Evolutionary conservation across 305 asterid genomes (phyloP).

Genomic region (Lippia alba): DNA sequence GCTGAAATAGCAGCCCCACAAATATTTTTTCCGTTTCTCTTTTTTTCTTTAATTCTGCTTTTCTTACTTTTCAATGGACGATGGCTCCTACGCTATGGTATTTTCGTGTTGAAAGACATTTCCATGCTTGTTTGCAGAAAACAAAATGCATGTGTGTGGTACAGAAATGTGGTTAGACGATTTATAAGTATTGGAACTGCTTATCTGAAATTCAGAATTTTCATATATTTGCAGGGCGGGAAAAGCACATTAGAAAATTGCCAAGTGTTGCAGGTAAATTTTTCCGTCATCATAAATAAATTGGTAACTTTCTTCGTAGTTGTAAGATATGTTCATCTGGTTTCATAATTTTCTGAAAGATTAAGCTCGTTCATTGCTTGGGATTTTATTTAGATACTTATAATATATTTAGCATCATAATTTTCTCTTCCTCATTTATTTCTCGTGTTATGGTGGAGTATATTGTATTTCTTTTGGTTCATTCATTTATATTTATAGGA

Average conservation of each 20-base stretch:
- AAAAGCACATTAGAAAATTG: conserved; percentile 93
- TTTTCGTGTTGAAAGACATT: conserved; percentile 4
- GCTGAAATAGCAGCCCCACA: background rate
- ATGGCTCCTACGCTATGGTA: background rate
- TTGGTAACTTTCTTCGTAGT: conserved; percentile 12
- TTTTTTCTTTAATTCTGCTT: background rate
- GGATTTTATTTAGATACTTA: background rate
- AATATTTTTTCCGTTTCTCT: background rate
- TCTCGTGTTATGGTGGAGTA: conserved; percentile 9
- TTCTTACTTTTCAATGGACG: background rate
- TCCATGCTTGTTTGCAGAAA: background rate
- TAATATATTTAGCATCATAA: background rate
- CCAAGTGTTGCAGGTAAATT: conserved; percentile 88
- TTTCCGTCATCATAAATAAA: conserved; percentile 29
- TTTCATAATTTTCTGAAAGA: conserved; percentile 4
- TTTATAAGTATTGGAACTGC: conserved; percentile 20
- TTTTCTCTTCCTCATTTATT: background rate
- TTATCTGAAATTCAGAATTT: conserved; percentile 26
- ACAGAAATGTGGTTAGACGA: conserved; percentile 1
- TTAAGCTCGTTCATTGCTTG: background rate
- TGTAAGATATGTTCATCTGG: background rate
- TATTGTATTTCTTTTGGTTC: background rate
- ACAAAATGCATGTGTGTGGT: background rate
- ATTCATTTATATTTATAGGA: conserved; percentile 24
- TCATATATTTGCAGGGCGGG: conserved; percentile 70